phyloP scores from a whole-genome alignment of 106 monocot species.

The Dioscorea zingiberensis region DNA sequence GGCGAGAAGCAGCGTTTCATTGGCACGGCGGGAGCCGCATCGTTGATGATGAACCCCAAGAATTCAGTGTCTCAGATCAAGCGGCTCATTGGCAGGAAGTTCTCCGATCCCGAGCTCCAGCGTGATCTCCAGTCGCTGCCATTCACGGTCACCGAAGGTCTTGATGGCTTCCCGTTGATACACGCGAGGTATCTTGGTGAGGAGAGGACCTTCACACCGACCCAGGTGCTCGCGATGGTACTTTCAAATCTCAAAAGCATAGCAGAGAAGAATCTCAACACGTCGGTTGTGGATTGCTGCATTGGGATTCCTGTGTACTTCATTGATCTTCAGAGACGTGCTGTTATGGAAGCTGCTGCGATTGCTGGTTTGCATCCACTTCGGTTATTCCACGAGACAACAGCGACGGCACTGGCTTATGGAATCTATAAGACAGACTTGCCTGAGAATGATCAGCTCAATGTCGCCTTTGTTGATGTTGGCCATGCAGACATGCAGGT shows the following conservation, averaged over 20 bases:
- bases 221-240: constrained; percentile 80
- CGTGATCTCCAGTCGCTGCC: constrained; percentile 47
- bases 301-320: constrained; percentile 88
- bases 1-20: constrained; percentile 85
- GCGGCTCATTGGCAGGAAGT: constrained; percentile 62
- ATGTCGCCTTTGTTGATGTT: constrained; percentile 82
- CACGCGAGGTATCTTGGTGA: constrained; percentile 64
- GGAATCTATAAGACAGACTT: constrained; percentile 80
- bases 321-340: constrained; percentile 77
- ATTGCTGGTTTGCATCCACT: constrained; percentile 83
- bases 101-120: constrained; percentile 66
- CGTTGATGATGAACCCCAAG: constrained; percentile 69
- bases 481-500: constrained; percentile 89
- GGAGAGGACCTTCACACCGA: constrained; percentile 57
- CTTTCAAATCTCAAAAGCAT: constrained; percentile 64
- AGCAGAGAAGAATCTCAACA: constrained; percentile 67
- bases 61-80: constrained; percentile 82
- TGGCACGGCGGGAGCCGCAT: constrained; percentile 68
- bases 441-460: constrained; percentile 47
- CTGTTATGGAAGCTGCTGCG: constrained; percentile 60
- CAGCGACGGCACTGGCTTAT: constrained; percentile 67
- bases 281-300: constrained; percentile 70
- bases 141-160: constrained; percentile 53
- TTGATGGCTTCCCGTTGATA: constrained; percentile 74
- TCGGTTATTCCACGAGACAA: constrained; percentile 72